Evolutionary conservation across 2,329 filamentous ascomycete genomes (phyloP).

Genomic region (Lomentospora prolificans): DNA sequence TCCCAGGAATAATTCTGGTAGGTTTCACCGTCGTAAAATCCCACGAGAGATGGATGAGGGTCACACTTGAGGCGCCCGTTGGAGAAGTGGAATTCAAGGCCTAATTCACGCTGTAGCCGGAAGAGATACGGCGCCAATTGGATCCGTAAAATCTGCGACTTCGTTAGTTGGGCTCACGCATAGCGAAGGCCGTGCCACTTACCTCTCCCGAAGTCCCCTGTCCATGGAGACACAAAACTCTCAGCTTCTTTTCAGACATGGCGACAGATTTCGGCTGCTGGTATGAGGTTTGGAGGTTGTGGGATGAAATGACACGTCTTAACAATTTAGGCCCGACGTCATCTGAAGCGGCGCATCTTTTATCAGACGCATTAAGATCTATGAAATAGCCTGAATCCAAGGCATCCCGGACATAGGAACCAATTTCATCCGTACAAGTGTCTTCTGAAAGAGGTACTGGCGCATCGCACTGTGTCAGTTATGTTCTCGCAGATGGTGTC

Average conservation of each 20-base stretch:
- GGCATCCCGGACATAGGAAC: too few relatives aligned
- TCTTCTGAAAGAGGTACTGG: too few relatives aligned
- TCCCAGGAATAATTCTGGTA: conserved; percentile 1
- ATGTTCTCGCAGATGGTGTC: too few relatives aligned
- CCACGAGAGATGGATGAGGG: background rate
- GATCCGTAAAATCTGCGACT: background rate
- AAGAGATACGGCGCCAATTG: background rate
- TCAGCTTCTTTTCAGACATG: conserved; percentile 1
- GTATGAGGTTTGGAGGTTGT: background rate
- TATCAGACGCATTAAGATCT: too few relatives aligned
- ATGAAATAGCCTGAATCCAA: too few relatives aligned
- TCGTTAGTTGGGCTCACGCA: background rate
- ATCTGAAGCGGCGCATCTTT: too few relatives aligned
- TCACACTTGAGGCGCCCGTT: background rate
- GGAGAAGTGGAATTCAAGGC: background rate
- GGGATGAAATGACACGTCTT: background rate
- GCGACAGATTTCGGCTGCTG: background rate
- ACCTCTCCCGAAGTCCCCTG: conserved; percentile 10
- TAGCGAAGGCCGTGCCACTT: background rate
- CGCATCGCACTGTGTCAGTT: too few relatives aligned
- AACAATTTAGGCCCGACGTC: background rate
- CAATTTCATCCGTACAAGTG: too few relatives aligned
- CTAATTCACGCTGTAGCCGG: background rate
- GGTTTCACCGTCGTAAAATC: background rate
- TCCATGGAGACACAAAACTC: conserved; percentile 12